Base-by-base conservation (phyloP, 2,329 filamentous ascomycete genomes). In the Colletotrichum tanaceti region DNA sequence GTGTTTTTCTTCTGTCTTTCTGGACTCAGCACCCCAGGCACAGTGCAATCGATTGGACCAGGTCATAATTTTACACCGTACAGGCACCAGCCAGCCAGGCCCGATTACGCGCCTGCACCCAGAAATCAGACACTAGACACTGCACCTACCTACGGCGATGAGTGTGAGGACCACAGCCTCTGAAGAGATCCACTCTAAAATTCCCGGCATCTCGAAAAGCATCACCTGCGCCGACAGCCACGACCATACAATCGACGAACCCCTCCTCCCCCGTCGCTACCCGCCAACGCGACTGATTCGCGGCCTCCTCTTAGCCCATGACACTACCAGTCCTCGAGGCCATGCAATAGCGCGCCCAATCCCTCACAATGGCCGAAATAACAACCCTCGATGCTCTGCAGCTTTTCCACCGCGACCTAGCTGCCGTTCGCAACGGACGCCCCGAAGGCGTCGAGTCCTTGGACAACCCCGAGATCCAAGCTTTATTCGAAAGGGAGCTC, bases 361-460 rank as follows among this genome's bases (percentile, higher is more conserved):
- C 71, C 71, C 76, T 74, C 79, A 82, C 75, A 73, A 95, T 96
- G 93, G 89, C 91, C 78, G 90, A 91, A 76, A 83, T 89, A 77
- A 90, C 90, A 78, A 89, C 87, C 76, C 86, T 97, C 76, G 90
- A 91, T 76, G 88, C 90, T 80, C 89, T 98, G 75, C 90, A 94
- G 82, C 90, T 89, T 79, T 89, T 99, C 74, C 93, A 97, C 79
- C 89, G 92, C 78, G 94, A 97, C 81, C 89, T 99, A 71, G 84
- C 91, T 73, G 90, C 91, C 65, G 86, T 96, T 74, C 88, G 89
- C 71, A 90, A 96, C 75, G 88, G 89, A 65, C 88, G 91, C 60
- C 81, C 82, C 61, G 82, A 85, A 52, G 82, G 81, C 65, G 85
- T 89, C 39, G 90, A 91, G 73, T 83, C 92, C 52, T 87, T 95